Conservation (phyloP, 192 early-diverging fungal genomes). For the Podila epigama region DNA sequence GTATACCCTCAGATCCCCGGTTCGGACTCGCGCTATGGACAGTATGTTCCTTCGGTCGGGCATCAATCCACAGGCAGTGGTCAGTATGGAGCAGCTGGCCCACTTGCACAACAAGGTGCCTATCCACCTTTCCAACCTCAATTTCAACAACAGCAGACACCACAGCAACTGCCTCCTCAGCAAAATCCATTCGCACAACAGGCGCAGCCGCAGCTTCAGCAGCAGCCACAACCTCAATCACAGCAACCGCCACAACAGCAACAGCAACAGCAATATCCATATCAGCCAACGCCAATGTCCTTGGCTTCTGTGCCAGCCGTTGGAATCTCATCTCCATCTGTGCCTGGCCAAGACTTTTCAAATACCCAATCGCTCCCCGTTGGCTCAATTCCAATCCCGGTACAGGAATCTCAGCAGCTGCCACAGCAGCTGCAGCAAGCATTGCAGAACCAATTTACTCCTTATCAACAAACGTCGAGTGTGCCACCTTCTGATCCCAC, state of each 20-base stretch:
- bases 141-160: background rate
- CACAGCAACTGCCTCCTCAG: conserved; percentile 16
- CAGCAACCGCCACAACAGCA: background rate
- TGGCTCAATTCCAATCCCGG: background rate
- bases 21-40: conserved; percentile 27
- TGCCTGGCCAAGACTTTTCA: background rate
- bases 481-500: too few relatives aligned
- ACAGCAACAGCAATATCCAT: background rate
- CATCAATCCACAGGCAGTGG: conserved; percentile 2
- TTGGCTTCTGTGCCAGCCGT: background rate
- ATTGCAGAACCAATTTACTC: conserved; percentile 5
- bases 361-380: too few relatives aligned
- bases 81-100: conserved; percentile 2
- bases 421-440: background rate
- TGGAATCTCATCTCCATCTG: background rate
- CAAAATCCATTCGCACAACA: background rate
- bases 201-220: conserved; percentile 1
- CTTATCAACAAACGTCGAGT: too few relatives aligned
- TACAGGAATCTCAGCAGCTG: background rate
- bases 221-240: background rate
- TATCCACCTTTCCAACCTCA: conserved; percentile 15
- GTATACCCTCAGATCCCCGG: conserved; percentile 26
- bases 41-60: conserved; percentile 23
- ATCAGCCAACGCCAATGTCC: background rate
- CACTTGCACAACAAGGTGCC: conserved; percentile 16